Evolutionary conservation across 78 protist genomes (phyloP), one percentile per base, ranked within the genome.

Genomic region (Polysphondylium violaceum): DNA sequence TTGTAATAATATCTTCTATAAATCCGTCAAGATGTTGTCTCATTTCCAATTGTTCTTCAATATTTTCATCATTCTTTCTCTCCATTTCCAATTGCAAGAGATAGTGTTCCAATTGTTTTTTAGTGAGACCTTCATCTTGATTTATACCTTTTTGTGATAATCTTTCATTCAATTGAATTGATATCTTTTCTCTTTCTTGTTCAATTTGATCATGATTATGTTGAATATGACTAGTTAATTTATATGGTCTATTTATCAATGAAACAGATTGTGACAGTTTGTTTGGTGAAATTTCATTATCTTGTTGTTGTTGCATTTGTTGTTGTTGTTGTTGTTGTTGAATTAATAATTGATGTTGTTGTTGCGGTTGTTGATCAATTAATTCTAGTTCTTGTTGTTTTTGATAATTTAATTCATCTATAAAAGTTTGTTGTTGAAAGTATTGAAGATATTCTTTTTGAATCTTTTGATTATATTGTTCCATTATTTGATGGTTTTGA

Each of bases 1-100:
- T 31, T 43, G 50, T 64, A 44, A 77, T 61, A 41, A 77, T 41
- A 44, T 56, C 75, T 12, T 77, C 60, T 9, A 63, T 67, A 31
- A 25, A 44, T 27, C 33, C 43, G 19, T 77, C 87, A 4, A 77
- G 31, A 25, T 63, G 58, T 9, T 63, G 44, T 33, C 87, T 77
- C 75, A 64, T 61, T 2, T 77, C 87, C 33, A 25, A n/a, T 77
- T 77, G 87, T 25, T 77, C 74, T 35, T 36, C 19, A 63, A 50
- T 64, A 33, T 64, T 64, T 3, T 56, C 53, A 47, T 77, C 87
- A 51, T 40, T 3, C 29, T 77, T 65, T 63, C 73, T 77, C 35
- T 77, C 87, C 0, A 4, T 23, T 35, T 77, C 87, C 16, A 77
- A 63, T 35, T 77, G 87, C 6, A 44, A 35, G 16, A 77, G 33